Percentiles rank a stretch among this genome's conserved stretches.
These are phyloP conservation scores for Maudiozyma pseudohumilis DNA, from an alignment of 805 yeast species.

Conservation along the genomic window DNA sequence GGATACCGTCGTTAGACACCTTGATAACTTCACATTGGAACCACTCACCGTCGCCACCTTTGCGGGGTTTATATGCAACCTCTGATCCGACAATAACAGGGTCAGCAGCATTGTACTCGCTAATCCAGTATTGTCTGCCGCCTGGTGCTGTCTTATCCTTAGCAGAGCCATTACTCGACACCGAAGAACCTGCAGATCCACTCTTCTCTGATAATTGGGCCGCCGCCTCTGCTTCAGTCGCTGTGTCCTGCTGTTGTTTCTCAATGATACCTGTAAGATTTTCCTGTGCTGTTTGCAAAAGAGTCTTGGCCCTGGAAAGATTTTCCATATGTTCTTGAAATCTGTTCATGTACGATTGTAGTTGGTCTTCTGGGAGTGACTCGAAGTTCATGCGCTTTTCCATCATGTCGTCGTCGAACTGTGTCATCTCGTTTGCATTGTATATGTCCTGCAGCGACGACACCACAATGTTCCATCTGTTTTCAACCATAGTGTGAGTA, in stretches of 20 bases:
- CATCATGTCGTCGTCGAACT: slow-evolving; percentile 37
- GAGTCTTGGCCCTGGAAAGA: slow-evolving; percentile 40
- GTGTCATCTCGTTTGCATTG: slow-evolving; percentile 46
- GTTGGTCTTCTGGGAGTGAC: slow-evolving; percentile 31
- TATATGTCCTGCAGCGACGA: slow-evolving; percentile 61
- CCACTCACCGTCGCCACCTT: slow-evolving; percentile 74
- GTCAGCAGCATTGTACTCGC: slow-evolving; percentile 50
- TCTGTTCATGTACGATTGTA: slow-evolving; percentile 33
- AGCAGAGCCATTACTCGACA: background rate
- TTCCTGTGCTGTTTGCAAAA: slow-evolving; percentile 33
- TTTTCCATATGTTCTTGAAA: slow-evolving; percentile 47
- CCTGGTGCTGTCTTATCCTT: slow-evolving; percentile 5
- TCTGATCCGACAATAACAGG: slow-evolving; percentile 60
- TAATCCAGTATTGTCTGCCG: slow-evolving; percentile 41
- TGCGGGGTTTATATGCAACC: slow-evolving; percentile 75
- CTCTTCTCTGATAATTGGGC: too few species aligned
- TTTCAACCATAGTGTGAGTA: slow-evolving; percentile 34
- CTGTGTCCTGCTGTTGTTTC: background rate
- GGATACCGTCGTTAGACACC: slow-evolving; percentile 61
- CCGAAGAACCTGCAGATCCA: too few species aligned
- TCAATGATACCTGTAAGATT: slow-evolving; percentile 40
- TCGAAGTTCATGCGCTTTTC: slow-evolving; percentile 24
- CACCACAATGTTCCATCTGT: slow-evolving; percentile 59
- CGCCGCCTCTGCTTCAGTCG: background rate
- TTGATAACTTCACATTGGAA: slow-evolving; percentile 85